Base-by-base conservation (phyloP, 202 grass and related monocot genomes). In the Eragrostis tef region DNA sequence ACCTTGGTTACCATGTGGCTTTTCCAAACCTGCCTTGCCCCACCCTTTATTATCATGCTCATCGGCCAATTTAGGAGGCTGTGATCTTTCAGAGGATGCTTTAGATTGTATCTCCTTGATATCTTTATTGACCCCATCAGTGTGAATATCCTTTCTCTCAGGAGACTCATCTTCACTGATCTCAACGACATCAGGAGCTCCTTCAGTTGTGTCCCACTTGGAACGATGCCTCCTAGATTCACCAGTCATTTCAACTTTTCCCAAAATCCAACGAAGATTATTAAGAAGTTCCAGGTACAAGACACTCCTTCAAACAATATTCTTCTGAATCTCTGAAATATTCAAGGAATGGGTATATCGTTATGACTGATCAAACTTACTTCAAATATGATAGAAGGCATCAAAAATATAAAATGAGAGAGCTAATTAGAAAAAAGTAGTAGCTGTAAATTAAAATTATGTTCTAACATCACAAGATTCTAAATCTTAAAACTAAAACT, bases 141-240 rank as follows among this genome's bases (percentile, higher is more conserved):
- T 39, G 34, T 75, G 44, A 72, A 73, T 72, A 67, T 41, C 52
- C 13, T 20, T 85, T 62, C 68, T 88, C 39, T 63, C 49, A 44
- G 89, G 75, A 82, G 82, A 91, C n/a, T 85, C 78, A 43, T 79
- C 86, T 85, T 91, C 85, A 54, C 82, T 88, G 62, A 81, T 85
- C 74, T 74, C 86, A 74, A 88, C 78, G 69, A 81, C 36, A 64
- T 78, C 85, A 82, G 73, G 78, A 69, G 81, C 26, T 85, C 39
- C 73, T 79, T 82, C 68, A 63, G 29, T 73, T 7, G 60, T 19
- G 49, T 91, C 89, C 89, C 89, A 91, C 67, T 88, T 91, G 47
- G 82, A 91, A 58, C 77, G 51, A 51, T 61, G 71, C 74, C 63
- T 91, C 86, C 86, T 88, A 79, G 54, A n/a, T 36, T 82, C 78